phyloP scores from a whole-genome alignment of 2,329 filamentous ascomycete genomes.

The Botrytis sinoallii region DNA sequence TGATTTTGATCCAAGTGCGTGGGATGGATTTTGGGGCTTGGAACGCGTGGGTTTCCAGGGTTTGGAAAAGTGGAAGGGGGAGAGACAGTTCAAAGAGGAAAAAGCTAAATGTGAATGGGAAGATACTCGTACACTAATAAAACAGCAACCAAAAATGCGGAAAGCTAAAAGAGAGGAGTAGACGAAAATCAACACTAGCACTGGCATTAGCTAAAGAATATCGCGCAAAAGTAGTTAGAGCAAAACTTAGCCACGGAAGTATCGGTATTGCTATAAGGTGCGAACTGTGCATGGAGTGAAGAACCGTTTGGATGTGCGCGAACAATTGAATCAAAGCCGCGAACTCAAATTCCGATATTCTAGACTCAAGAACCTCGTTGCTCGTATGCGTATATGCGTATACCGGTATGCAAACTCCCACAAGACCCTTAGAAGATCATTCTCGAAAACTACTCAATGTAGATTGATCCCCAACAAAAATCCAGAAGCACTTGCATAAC shows the following conservation, averaged over 20 bases:
- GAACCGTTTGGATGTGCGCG: background rate
- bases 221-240: background rate
- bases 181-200: background rate
- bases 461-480: background rate
- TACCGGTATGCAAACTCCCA: background rate
- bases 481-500: background rate
- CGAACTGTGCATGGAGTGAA: background rate
- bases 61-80: background rate
- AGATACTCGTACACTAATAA: background rate
- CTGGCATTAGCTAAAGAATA: background rate
- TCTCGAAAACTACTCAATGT: background rate
- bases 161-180: background rate
- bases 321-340: background rate
- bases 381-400: background rate
- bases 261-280: background rate
- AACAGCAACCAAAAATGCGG: background rate
- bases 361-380: background rate
- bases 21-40: background rate
- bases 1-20: conserved; percentile 3
- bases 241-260: background rate
- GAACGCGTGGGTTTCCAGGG: background rate
- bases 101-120: background rate
- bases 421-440: background rate
- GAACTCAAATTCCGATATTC: background rate
- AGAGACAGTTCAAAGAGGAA: background rate